phyloP scores from a whole-genome alignment of 441 rosid genomes.

The Erodium trifolium region DNA sequence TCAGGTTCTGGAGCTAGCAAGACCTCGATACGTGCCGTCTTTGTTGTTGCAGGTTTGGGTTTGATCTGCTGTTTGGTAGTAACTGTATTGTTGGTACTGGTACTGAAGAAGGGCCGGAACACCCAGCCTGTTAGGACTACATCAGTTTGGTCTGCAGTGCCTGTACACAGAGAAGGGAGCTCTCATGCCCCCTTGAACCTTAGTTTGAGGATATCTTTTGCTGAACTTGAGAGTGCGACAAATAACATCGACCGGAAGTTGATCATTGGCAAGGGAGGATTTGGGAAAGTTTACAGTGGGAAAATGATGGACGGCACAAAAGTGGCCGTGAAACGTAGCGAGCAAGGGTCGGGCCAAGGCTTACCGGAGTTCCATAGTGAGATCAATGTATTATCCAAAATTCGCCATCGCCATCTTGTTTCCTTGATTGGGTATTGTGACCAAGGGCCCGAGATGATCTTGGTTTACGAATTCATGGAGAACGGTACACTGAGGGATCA shows the following conservation, averaged over 20 bases:
- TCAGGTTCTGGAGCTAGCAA: constrained; percentile 40
- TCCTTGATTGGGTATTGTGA: constrained; percentile 91
- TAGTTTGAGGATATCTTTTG: no score
- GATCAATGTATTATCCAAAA: constrained; percentile 89
- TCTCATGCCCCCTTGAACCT: no score
- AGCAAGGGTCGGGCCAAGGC: constrained; percentile 93
- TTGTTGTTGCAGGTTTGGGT: constrained; percentile 28
- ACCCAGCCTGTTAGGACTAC: no score
- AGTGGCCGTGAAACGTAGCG: constrained; percentile 90
- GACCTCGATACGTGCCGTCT: no score
- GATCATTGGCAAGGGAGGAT: constrained; percentile 90
- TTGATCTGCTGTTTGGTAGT: constrained; percentile 23
- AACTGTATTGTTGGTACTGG: constrained; percentile 37
- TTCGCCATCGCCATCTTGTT: constrained; percentile 89
- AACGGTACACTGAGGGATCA: constrained; percentile 92
- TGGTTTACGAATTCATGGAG: constrained; percentile 91
- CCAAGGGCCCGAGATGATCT: constrained; percentile 85
- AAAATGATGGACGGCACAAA: constrained; percentile 75
- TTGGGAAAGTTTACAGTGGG: constrained; percentile 86
- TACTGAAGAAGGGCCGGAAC: constrained; percentile 27
- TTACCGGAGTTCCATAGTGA: constrained; percentile 93
- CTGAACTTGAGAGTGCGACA: constrained; percentile 31
- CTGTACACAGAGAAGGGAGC: no score
- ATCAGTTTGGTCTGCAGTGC: no score
- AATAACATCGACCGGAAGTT: constrained; percentile 76